phyloP scores from a whole-genome alignment of 2,329 filamentous ascomycete species.

The Colletotrichum eremochloae region DNA sequence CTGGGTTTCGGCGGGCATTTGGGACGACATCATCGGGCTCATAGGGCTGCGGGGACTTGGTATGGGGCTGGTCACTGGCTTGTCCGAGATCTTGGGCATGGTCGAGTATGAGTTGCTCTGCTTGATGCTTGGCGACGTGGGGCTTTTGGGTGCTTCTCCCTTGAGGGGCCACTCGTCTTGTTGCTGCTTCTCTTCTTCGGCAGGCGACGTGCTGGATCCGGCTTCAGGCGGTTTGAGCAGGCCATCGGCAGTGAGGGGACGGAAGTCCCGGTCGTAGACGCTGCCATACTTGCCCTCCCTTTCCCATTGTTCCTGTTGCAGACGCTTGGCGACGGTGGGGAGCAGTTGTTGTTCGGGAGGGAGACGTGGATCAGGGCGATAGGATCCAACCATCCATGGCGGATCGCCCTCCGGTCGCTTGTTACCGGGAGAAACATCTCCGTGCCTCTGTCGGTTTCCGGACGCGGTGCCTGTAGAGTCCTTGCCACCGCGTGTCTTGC shows the following conservation, averaged over 20 bases:
- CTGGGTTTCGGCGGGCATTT: conserved; percentile 43
- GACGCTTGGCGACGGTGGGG: conserved; percentile 89
- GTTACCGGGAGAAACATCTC: conserved; percentile 62
- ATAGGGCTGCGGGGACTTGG: conserved; percentile 61
- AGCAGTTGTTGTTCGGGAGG: conserved; percentile 96
- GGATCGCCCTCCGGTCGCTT: conserved; percentile 92
- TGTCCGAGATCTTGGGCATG: conserved; percentile 71
- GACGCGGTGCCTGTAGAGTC: conserved; percentile 59
- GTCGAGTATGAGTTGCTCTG: conserved; percentile 70
- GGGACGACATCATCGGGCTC: conserved; percentile 50
- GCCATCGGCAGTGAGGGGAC: conserved; percentile 79
- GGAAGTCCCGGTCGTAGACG: conserved; percentile 89
- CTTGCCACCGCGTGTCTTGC: conserved; percentile 73
- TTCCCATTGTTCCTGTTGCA: conserved; percentile 97
- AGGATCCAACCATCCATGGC: conserved; percentile 94
- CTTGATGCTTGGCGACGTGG: conserved; percentile 52
- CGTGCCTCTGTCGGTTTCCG: conserved; percentile 71
- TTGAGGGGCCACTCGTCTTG: conserved; percentile 72
- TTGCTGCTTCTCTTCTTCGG: conserved; percentile 50
- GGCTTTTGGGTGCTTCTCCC: conserved; percentile 61
- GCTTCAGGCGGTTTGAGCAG: conserved; percentile 61
- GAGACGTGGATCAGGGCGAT: conserved; percentile 93
- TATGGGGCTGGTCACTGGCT: conserved; percentile 55
- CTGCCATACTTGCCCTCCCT: conserved; percentile 89
- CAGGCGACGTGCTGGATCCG: conserved; percentile 44